Evolutionary conservation across 1,284 basidiomycete species (phyloP).

Genomic region (Cerrena zonata): DNA sequence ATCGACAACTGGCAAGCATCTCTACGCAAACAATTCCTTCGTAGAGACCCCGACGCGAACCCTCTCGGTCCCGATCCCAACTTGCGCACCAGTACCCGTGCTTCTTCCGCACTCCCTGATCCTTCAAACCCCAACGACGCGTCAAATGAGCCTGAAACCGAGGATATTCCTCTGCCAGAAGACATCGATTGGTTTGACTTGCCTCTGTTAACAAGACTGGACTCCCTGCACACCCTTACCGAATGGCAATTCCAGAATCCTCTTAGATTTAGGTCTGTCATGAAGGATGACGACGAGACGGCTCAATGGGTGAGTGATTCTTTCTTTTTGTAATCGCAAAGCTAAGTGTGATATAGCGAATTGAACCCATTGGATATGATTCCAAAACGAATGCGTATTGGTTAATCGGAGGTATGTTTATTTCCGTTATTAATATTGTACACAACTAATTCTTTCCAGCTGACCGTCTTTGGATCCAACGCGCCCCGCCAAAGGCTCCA

Average conservation of each 20-base stretch:
- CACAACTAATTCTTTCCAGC: constrained; percentile 30
- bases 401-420: constrained; percentile 69
- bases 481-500: constrained; percentile 51
- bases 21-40: constrained; percentile 66
- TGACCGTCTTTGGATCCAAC: constrained; percentile 85
- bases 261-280: constrained; percentile 55
- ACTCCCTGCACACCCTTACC: constrained; percentile 64
- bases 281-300: constrained; percentile 72
- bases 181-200: constrained; percentile 65
- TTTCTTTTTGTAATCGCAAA: constrained; percentile 6
- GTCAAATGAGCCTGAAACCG: background rate
- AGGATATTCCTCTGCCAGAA: constrained; percentile 17
- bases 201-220: constrained; percentile 67
- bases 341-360: constrained; percentile 45
- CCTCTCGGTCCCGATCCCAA: constrained; percentile 58
- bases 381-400: constrained; percentile 79
- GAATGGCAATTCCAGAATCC: constrained; percentile 82
- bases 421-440: constrained; percentile 1
- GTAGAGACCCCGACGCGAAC: constrained; percentile 62
- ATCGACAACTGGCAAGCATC: constrained; percentile 70
- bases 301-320: constrained; percentile 61
- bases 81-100: background rate
- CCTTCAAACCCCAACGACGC: background rate
- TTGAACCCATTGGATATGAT: constrained; percentile 85
- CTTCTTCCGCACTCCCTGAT: constrained; percentile 17